These are phyloP conservation scores for Rubia peregrina DNA, from an alignment of 305 asterid species.

Conservation along the genomic window DNA sequence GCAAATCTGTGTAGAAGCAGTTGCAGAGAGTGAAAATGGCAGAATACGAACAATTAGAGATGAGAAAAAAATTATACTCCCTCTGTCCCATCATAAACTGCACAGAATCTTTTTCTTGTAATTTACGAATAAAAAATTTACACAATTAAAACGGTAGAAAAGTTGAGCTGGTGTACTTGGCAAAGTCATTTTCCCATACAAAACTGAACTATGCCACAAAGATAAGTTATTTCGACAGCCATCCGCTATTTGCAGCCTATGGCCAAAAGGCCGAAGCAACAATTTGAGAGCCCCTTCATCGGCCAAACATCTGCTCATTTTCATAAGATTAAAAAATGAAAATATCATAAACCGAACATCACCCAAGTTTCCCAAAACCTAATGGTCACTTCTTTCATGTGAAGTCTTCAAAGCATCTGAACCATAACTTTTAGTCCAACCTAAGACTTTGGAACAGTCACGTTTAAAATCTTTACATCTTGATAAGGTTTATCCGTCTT, in stretches of 20 bases:
- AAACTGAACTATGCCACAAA: neutral
- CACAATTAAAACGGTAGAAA: neutral
- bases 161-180: neutral
- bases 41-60: no score
- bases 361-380: neutral
- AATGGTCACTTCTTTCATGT: neutral
- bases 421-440: neutral
- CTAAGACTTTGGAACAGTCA: slow-evolving; percentile 71
- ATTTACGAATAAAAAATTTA: neutral
- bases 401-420: no score
- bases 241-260: neutral
- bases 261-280: neutral
- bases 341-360: neutral
- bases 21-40: no score
- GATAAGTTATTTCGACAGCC: neutral
- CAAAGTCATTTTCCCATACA: neutral
- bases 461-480: slow-evolving; percentile 88
- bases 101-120: no score
- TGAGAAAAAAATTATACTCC: no score
- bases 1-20: no score
- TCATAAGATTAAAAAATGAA: neutral
- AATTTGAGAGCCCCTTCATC: neutral
- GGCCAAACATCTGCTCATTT: neutral
- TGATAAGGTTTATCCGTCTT: slow-evolving; percentile 76
- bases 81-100: no score